A percentile compares a stretch with the other conserved stretches of the same genome.
Conservation (phyloP, 2,329 filamentous ascomycete species). For the Botryotinia convoluta region DNA sequence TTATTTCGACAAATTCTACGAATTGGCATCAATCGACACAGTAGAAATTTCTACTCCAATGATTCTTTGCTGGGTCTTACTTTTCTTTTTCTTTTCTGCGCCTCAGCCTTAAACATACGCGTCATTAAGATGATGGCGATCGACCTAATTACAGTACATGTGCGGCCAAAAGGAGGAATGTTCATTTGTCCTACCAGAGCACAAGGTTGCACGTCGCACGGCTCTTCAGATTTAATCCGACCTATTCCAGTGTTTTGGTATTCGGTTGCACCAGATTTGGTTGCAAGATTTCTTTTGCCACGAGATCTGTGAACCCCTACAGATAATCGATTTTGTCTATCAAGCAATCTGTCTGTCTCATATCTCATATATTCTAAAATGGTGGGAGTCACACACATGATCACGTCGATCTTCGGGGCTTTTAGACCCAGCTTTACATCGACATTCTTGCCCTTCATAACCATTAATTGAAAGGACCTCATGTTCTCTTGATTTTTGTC, state of each 20-base stretch:
- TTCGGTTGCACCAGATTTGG: constrained; percentile 8
- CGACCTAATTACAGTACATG: neutral
- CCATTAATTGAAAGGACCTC: neutral
- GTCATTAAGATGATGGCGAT: neutral
- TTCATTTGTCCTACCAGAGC: neutral
- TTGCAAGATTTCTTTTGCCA: neutral
- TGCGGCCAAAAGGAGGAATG: neutral
- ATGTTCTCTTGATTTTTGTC: neutral
- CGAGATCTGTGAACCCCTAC: constrained; percentile 1
- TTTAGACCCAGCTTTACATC: neutral
- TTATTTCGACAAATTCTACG: neutral
- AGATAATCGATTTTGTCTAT: neutral
- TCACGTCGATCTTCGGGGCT: neutral
- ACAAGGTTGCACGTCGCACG: neutral
- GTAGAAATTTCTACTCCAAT: neutral
- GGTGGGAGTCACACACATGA: neutral
- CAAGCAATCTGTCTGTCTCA: neutral
- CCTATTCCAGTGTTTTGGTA: constrained; percentile 7
- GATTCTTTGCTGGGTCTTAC: neutral
- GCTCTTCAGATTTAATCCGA: neutral
- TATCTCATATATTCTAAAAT: neutral
- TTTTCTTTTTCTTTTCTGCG: neutral
- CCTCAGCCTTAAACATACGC: constrained; percentile 12
- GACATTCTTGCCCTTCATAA: neutral
- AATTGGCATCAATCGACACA: neutral